These are phyloP conservation scores for Trichoderma sp. DNA, from an alignment of 2,329 filamentous ascomycete species.

Conservation along the genomic window DNA sequence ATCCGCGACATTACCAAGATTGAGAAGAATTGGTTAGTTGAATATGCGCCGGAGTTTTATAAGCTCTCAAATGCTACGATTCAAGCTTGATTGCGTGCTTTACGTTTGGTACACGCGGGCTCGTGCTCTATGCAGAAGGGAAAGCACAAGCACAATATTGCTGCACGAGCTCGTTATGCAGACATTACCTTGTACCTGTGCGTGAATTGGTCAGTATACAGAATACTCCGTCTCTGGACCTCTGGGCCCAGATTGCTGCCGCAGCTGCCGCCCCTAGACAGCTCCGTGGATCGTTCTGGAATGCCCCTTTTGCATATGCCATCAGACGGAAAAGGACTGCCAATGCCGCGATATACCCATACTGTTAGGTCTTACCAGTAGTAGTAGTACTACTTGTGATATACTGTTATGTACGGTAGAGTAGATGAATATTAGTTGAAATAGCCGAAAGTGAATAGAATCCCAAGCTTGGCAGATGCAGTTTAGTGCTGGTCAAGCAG, in stretches of 20 bases:
- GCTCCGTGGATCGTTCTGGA: conserved; percentile 8
- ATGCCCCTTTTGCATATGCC: not conserved
- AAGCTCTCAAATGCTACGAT: conserved; percentile 45
- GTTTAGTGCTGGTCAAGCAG: not conserved
- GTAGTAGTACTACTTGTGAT: not conserved
- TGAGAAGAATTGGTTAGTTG: conserved; percentile 85
- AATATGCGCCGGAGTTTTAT: conserved; percentile 85
- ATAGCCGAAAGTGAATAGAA: conserved; percentile 9
- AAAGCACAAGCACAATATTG: not conserved
- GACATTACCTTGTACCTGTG: not conserved
- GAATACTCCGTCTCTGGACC: not conserved
- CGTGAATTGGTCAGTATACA: not conserved
- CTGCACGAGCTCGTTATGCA: not conserved
- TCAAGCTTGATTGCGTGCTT: conserved; percentile 21
- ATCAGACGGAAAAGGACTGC: not conserved
- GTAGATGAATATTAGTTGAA: not conserved
- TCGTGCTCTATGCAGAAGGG: not conserved
- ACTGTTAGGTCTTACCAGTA: not conserved
- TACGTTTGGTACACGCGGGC: not conserved
- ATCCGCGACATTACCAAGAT: conserved; percentile 92
- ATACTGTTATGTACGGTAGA: not conserved
- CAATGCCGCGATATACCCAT: not conserved
- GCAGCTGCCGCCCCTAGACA: not conserved
- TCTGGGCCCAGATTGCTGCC: not conserved
- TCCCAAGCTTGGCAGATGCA: not conserved